Evolutionary conservation across 2,329 filamentous ascomycete species (phyloP), one percentile per base, ranked within the genome.

Genomic region (Hymenoscyphus scutula): DNA sequence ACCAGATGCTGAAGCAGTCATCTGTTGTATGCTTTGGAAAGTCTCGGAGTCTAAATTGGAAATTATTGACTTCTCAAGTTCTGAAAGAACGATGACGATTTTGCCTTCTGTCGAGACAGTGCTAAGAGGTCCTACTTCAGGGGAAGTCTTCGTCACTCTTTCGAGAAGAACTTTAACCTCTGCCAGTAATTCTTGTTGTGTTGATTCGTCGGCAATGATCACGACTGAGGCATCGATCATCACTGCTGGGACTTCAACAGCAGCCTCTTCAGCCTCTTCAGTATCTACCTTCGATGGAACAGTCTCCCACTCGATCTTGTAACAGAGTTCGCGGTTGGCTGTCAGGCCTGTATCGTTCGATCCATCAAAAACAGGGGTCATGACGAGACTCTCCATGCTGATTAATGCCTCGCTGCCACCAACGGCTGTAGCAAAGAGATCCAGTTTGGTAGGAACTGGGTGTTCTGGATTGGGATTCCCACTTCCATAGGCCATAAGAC

Each of bases 71-170:
- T 67, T 51, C 2, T 73, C 68, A 25, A 78, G 71, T 54, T 85
- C 82, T 1, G 82, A 69, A 0, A 85, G 74, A 1, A 82, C 81
- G 6, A 85, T 73, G 27, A 79, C 76, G 2, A 77, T 56, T 32
- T 68, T 74, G 59, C 54, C 67, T n/a, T 55, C 67, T 0, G 71
- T 68, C 15, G 74, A 66, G 4, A 76, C 68, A 1, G 64, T 68
- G 2, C 73, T 62, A 1, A 79, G 62, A 1, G 61, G 69, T 60
- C 72, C 75, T 8, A 73, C 69, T 25, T 65, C 70, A 2, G 76
- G 75, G 13, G 69, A 68, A 58, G 68, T 76, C 51, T 74, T 75
- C 1, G 74, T 78, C 2, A 72, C 65, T 19, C 70, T 64, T 45
- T 73, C 68, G 0, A 79, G 48, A 0, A 69, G 64, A 5, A 75